Conservation (phyloP, 331 rosid species). For the Saraca asoca region DNA sequence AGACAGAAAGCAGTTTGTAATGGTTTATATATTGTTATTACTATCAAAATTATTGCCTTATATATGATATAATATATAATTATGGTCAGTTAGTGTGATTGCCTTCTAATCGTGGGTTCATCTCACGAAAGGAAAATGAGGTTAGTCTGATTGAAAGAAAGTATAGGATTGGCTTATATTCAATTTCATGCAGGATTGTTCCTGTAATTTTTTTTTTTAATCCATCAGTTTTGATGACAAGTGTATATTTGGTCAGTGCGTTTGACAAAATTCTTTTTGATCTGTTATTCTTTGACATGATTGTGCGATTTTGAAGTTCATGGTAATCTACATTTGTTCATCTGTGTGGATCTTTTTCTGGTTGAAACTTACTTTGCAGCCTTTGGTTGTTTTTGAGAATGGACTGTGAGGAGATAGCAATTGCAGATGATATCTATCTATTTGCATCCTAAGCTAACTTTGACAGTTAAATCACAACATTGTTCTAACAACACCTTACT, state of each 20-base stretch:
- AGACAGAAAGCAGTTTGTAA: slow-evolving; percentile 47
- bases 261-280: slow-evolving; percentile 18
- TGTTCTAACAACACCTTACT: slow-evolving; percentile 7
- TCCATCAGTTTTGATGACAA: not conserved
- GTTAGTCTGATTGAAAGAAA: slow-evolving; percentile 24
- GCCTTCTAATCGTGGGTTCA: slow-evolving; percentile 6
- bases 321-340: not conserved
- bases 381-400: slow-evolving; percentile 9
- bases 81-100: slow-evolving; percentile 1
- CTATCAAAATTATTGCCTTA: slow-evolving; percentile 22
- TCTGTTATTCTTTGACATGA: slow-evolving; percentile 16
- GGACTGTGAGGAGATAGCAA: slow-evolving; percentile 5
- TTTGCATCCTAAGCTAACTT: slow-evolving; percentile 15
- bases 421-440: slow-evolving; percentile 12
- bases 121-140: slow-evolving; percentile 22
- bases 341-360: not conserved
- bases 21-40: slow-evolving; percentile 30
- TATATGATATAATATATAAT: not conserved
- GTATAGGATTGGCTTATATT: not conserved
- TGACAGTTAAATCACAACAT: slow-evolving; percentile 11
- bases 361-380: not conserved
- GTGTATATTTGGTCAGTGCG: not conserved
- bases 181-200: not conserved
- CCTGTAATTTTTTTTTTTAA: not conserved
- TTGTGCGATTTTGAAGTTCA: not conserved